A percentile compares a stretch with the other conserved stretches of the same genome.
Evolutionary conservation across 305 asterid genomes (phyloP).

Genomic region (Plantago lanceolata): DNA sequence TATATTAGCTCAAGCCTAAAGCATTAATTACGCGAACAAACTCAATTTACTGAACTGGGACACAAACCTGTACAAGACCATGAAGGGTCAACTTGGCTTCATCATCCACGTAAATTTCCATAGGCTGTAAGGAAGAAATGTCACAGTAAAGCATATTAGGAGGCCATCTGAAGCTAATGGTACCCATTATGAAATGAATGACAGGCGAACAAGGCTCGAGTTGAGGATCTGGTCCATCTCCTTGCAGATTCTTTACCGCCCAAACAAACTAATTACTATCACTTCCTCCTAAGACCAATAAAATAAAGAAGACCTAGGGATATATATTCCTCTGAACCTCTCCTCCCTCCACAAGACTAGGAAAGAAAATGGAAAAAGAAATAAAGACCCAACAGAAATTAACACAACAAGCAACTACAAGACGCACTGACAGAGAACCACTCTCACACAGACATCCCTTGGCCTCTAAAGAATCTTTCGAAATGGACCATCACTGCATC

Average conservation of each 20-base stretch:
- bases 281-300: constrained; percentile 24
- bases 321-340: constrained; percentile 16
- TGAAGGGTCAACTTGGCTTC: constrained; percentile 95
- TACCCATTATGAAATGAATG: constrained; percentile 71
- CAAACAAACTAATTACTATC: constrained; percentile 30
- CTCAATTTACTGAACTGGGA: neutral
- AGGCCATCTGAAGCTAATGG: constrained; percentile 46
- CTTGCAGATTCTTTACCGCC: constrained; percentile 38
- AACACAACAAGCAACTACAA: constrained; percentile 7
- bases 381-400: constrained; percentile 1
- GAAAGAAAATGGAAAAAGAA: neutral
- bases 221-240: constrained; percentile 48
- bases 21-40: neutral
- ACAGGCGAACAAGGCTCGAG: constrained; percentile 39
- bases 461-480: constrained; percentile 23
- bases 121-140: constrained; percentile 91
- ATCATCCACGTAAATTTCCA: constrained; percentile 95
- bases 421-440: constrained; percentile 10
- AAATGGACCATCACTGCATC: constrained; percentile 28
- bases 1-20: constrained; percentile 15
- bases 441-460: constrained; percentile 12
- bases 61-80: constrained; percentile 84
- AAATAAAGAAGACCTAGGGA: constrained; percentile 15
- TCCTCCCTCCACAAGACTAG: constrained; percentile 13
- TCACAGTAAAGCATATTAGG: constrained; percentile 76